Base-by-base conservation (phyloP, 176 grass and related monocot genomes). In the Triticum dicoccoides region DNA sequence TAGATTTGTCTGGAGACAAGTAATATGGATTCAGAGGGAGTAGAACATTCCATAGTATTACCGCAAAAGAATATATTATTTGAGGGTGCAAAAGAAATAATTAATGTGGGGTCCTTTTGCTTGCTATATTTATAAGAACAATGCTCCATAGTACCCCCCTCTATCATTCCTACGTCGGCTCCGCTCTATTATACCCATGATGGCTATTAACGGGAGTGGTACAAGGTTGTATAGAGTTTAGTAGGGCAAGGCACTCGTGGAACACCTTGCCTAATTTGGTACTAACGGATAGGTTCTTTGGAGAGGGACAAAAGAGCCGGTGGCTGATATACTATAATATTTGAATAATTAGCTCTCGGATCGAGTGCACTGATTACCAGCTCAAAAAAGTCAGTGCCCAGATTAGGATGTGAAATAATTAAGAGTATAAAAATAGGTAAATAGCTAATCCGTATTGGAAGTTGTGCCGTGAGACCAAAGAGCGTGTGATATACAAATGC, bases 391-490 rank as follows among this genome's bases (percentile, higher is more conserved):
- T 52, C 70, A 70, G 78, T n/a, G 27, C 25, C 33, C 69, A 76
- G 24, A 81, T 75, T 81, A 68, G n/a, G 34, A 81, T 72, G 78
- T 7, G 13, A 54, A 77, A 8, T 77, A 41, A 77, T 82, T 65
- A 49, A 76, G 42, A 13, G 2, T 42, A 72, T 72, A 23, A 44
- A 73, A 85, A 82, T 3, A 18, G 0, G 20, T 0, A 65, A 73
- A 89, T 81, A 76, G 42, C 65, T 78, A 86, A 83, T 82, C 84
- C 0, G 52, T 73, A 63, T 86, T 1, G 73, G 79, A 83, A 86
- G 69, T 78, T 72, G 79, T 52, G 47, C 24, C 0, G 30, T 30
- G 5, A 41, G 75, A 32, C 51, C 63, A 44, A 64, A 64, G 56
- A 15, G n/a, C 29, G 51, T 54, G 51, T 0, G 15, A 6, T 23